Conservation (phyloP, 2,329 filamentous ascomycete species). For the Laburnicola sp. region DNA sequence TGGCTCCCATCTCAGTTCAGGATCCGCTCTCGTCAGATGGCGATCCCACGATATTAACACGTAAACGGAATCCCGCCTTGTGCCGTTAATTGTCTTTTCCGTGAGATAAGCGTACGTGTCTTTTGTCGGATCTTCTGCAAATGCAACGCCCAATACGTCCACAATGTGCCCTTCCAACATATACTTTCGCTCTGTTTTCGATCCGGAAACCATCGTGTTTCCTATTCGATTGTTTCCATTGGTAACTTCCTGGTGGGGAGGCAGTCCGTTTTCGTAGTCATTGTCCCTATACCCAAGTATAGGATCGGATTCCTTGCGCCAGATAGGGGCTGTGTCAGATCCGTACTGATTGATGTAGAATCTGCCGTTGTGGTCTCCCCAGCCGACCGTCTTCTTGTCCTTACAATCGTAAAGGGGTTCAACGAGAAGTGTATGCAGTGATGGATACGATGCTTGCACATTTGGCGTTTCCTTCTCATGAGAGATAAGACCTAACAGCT, state of each 20-base stretch:
- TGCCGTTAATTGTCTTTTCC: background rate
- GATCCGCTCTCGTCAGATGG: background rate
- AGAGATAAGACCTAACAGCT: background rate
- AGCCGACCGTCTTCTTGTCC: background rate
- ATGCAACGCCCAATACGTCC: background rate
- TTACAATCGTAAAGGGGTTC: background rate
- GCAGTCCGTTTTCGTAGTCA: background rate
- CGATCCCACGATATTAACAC: background rate
- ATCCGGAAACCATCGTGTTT: background rate
- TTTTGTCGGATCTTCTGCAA: background rate
- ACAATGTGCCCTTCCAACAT: background rate
- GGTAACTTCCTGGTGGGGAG: background rate
- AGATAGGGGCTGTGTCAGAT: background rate
- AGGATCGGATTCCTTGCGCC: background rate
- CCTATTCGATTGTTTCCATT: background rate
- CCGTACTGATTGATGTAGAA: constrained; percentile 4
- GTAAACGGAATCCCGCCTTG: background rate
- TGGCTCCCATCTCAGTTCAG: background rate
- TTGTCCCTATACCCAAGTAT: background rate
- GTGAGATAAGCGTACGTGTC: background rate
- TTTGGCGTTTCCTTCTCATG: background rate
- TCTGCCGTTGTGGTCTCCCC: background rate
- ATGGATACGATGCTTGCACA: background rate
- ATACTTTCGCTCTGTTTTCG: background rate
- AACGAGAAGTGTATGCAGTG: background rate